Conservation (phyloP, 805 yeast species). For the Zygosaccharomyces kombuchaensis region DNA sequence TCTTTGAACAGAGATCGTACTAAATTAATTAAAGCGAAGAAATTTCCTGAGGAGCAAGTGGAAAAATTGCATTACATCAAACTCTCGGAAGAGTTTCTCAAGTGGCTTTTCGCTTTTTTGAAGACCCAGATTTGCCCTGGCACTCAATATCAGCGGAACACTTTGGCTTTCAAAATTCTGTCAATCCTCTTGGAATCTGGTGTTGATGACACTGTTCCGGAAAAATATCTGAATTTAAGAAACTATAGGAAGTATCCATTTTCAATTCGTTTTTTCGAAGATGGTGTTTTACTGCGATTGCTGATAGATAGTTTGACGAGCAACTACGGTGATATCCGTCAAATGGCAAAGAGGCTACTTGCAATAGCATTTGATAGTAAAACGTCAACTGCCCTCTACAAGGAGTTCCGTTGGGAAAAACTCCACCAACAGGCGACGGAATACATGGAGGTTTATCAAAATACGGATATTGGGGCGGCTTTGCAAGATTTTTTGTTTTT, state of each 20-base stretch:
- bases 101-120: constrained; percentile 37
- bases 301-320: constrained; percentile 61
- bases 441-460: constrained; percentile 47
- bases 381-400: not conserved
- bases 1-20: constrained; percentile 48
- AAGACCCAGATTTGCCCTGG: constrained; percentile 48
- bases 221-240: constrained; percentile 37
- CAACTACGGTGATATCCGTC: constrained; percentile 75
- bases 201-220: constrained; percentile 44
- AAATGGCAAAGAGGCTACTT: constrained; percentile 44
- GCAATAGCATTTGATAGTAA: constrained; percentile 32
- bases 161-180: constrained; percentile 47
- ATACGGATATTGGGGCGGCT: constrained; percentile 77
- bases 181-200: constrained; percentile 49
- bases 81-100: constrained; percentile 39
- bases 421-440: constrained; percentile 29
- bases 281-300: constrained; percentile 39
- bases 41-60: constrained; percentile 40
- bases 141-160: constrained; percentile 49
- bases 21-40: constrained; percentile 37
- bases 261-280: constrained; percentile 40
- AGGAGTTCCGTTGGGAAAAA: constrained; percentile 10
- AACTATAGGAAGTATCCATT: constrained; percentile 49
- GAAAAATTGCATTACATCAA: constrained; percentile 31
- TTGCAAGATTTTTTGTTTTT: constrained; percentile 49